These are phyloP conservation scores for Phyllosticta capitalensis DNA, from an alignment of 2,329 filamentous ascomycete genomes.

Conservation along the genomic window DNA sequence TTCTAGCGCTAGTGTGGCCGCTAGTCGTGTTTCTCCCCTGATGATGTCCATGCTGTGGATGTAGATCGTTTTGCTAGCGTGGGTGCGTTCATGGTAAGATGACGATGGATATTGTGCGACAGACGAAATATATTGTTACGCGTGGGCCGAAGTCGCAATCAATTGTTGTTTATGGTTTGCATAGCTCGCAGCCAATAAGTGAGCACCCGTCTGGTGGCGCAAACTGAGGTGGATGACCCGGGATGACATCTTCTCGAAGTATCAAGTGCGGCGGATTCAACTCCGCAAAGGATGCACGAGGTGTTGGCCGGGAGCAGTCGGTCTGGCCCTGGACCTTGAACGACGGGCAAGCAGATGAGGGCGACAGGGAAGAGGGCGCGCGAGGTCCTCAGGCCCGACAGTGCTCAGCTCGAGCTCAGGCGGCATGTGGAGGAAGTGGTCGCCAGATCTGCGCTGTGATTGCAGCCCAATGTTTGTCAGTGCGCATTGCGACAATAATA, in stretches of 20 bases:
- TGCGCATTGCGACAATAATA: conserved; percentile 8
- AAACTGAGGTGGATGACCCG: neutral
- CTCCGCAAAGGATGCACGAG: neutral
- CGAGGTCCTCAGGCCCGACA: neutral
- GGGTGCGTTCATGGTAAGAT: neutral
- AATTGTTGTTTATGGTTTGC: neutral
- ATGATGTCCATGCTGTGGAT: neutral
- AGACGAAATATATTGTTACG: neutral
- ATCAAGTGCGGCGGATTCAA: neutral
- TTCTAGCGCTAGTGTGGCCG: neutral
- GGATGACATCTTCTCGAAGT: neutral
- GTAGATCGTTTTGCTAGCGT: neutral
- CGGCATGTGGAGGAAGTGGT: neutral
- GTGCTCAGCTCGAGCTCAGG: neutral
- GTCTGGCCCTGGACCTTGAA: neutral
- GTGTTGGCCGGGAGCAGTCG: neutral
- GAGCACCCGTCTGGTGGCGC: neutral
- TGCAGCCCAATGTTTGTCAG: conserved; percentile 3
- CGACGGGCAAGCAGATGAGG: neutral
- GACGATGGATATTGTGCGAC: neutral
- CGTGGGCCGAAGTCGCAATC: neutral
- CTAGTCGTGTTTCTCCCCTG: neutral
- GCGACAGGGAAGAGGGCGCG: neutral
- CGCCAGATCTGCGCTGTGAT: conserved; percentile 7
- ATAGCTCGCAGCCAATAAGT: neutral